These are phyloP conservation scores for Lenzites betulinus DNA, from an alignment of 768 basidiomycete genomes.

Conservation along the genomic window DNA sequence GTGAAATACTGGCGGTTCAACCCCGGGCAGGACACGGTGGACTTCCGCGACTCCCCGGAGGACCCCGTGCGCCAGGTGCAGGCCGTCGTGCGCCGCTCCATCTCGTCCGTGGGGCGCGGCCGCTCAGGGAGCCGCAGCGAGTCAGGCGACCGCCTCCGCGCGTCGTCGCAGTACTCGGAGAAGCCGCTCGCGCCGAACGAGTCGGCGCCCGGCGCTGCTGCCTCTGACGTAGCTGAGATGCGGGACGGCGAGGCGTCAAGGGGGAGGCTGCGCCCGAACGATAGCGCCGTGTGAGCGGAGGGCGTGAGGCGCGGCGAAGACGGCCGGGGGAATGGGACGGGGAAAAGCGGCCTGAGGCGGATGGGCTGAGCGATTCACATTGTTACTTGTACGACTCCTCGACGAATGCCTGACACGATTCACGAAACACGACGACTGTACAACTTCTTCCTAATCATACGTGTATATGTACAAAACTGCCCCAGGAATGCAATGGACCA, in stretches of 20 bases:
- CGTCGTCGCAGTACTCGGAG: not conserved
- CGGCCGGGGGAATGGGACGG: no score
- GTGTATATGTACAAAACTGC: no score
- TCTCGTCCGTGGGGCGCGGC: not conserved
- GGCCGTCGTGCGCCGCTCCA: slow-evolving; percentile 5
- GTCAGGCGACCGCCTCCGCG: not conserved
- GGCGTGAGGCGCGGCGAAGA: not conserved
- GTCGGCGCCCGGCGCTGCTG: not conserved
- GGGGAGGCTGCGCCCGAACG: slow-evolving; percentile 15
- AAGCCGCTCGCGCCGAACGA: not conserved
- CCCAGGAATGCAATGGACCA: no score
- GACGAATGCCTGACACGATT: no score
- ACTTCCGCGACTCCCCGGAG: slow-evolving; percentile 43
- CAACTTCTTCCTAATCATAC: no score
- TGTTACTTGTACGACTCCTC: no score
- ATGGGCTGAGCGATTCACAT: no score
- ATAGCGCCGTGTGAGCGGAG: slow-evolving; percentile 21
- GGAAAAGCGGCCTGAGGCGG: no score
- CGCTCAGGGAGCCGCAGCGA: slow-evolving; percentile 9
- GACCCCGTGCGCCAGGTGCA: slow-evolving; percentile 35
- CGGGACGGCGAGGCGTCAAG: not conserved
- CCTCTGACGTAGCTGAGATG: no score
- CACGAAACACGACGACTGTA: no score
- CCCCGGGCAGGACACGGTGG: slow-evolving; percentile 46
- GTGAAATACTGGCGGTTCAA: slow-evolving; percentile 57